Base-by-base conservation (phyloP, 2,329 filamentous ascomycete genomes). In the Plectosphaerella sp. region DNA sequence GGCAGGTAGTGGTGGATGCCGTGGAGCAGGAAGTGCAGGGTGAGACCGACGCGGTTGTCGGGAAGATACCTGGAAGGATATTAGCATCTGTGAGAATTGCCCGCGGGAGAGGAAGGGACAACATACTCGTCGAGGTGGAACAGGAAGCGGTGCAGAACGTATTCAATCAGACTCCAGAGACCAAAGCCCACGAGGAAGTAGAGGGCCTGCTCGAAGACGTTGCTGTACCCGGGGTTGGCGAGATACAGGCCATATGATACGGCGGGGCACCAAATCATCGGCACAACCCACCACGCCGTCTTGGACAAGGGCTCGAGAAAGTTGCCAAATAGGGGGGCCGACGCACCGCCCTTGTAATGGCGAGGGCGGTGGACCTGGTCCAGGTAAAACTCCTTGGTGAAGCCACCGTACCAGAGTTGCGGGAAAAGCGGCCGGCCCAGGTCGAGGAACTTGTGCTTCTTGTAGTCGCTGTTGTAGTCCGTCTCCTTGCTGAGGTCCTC, bases 1-100 rank as follows among this genome's bases (percentile, higher is more conserved):
- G 94, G 94, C 5, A 99, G 82, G 71, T 97, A 99, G 72, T 99
- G 94, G 67, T 99, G 94, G 57, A 99, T 90, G 57, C 94, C 94
- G 63, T 99, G 94, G 24, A 99, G 88, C 41, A 97, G 74, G 73
- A 99, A 99, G 69, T 99, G 94, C 18, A 87, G 61, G 0, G 91
- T 96, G 54, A 99, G 77, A 58, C 82, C 87, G n/a, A 89, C 86
- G 51, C 91, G 82, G 68, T 97, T 96, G 67, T 99, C 90, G 1
- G 94, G 94, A 11, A 99, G 86, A 65, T 85, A 90, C 47, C 90
- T 95, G 57, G 20, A 5, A 11, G 36, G 16, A 45, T 20, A 57
- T 74, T 57, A 75, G 69, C 57, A 39, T 54, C n/a, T 15, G 12
- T 12, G 8, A 16, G 16, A 8, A 45, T 33, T 7, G 24, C 5